Conservation (phyloP, 331 rosid species). For the Acacia concinna region DNA sequence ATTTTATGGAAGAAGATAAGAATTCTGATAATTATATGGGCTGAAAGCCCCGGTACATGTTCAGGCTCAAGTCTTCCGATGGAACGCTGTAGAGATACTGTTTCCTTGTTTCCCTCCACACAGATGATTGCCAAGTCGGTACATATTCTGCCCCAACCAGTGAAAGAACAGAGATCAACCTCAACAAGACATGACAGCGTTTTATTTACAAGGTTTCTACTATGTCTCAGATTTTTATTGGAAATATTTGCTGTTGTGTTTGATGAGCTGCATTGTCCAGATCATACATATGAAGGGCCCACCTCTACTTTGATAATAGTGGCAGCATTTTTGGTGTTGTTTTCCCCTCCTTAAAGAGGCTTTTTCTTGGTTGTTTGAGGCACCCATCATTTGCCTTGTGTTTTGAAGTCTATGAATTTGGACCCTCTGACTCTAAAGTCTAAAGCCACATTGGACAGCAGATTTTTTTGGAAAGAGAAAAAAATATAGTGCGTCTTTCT, state of each 20-base stretch:
- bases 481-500: neutral
- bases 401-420: neutral
- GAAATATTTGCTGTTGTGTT: neutral
- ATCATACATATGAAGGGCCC: neutral
- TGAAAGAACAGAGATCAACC: slow-evolving; percentile 8
- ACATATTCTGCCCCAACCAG: neutral
- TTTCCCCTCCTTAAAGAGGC: neutral
- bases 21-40: neutral
- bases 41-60: neutral
- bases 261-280: neutral
- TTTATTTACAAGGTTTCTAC: neutral
- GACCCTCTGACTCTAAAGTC: neutral
- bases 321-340: neutral
- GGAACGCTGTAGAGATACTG: neutral
- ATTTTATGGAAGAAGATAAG: slow-evolving; percentile 6
- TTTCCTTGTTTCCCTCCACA: slow-evolving; percentile 6
- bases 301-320: neutral
- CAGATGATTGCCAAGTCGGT: neutral
- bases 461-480: neutral
- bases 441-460: neutral
- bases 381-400: neutral
- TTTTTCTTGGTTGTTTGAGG: neutral
- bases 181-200: neutral
- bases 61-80: neutral
- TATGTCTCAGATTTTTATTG: neutral